phyloP scores from a whole-genome alignment of 768 basidiomycete species.

The Trametes sanguinea region DNA sequence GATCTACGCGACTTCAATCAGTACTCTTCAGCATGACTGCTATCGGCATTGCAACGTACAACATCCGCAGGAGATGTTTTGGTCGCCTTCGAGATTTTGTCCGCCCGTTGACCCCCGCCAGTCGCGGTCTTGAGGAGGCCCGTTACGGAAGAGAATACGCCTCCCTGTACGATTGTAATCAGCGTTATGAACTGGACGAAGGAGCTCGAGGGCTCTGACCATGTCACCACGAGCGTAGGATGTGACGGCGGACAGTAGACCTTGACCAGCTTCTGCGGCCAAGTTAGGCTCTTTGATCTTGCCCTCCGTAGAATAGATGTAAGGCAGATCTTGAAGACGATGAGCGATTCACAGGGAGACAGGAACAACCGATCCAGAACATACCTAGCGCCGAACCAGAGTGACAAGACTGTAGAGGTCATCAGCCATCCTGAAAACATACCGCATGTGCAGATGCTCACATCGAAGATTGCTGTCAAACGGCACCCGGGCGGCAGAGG shows the following conservation, averaged over 20 bases:
- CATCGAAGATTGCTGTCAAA: conserved; percentile 61
- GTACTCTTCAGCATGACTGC: background rate
- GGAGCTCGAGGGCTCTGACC: conserved; percentile 25
- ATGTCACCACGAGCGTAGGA: conserved; percentile 82
- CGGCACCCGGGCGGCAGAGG: conserved; percentile 68
- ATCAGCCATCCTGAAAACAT: background rate
- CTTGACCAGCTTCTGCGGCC: conserved; percentile 83
- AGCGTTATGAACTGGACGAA: no score
- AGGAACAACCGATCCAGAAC: background rate
- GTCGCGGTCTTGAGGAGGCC: conserved; percentile 76
- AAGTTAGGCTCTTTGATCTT: conserved; percentile 94
- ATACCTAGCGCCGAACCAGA: conserved; percentile 48
- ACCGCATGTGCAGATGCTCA: conserved; percentile 31
- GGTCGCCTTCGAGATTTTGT: conserved; percentile 48
- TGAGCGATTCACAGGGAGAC: background rate
- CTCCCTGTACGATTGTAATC: conserved; percentile 38
- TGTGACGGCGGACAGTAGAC: conserved; percentile 73
- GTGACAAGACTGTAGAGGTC: conserved; percentile 43
- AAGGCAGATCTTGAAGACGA: conserved; percentile 37
- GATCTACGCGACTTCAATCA: conserved; percentile 48
- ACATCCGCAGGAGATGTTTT: conserved; percentile 89
- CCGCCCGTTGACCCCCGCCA: conserved; percentile 64
- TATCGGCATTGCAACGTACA: conserved; percentile 47
- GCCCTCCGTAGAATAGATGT: conserved; percentile 89
- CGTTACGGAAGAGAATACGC: conserved; percentile 72